Evolutionary conservation across 352 stramenopile genomes (phyloP), one percentile per base, ranked within the genome.

Genomic region (Phytophthora chlamydospora): DNA sequence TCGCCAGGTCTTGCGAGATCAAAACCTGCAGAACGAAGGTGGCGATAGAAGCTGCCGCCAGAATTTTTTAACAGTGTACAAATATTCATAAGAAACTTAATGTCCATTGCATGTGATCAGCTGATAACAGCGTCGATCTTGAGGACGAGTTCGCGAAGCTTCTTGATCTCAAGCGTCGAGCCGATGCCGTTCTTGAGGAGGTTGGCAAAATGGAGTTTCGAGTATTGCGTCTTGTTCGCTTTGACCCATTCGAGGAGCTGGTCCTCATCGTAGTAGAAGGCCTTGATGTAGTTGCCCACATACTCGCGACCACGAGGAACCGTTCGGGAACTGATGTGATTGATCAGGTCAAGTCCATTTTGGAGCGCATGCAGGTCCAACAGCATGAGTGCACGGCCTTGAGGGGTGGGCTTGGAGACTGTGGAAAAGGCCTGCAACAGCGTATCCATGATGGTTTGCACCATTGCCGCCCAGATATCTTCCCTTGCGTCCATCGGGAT

Each of bases 311-410:
- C 80, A 16, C 76, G 74, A 47, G 66, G 68, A 12, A 88, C 73
- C 2, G 66, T 63, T 39, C 66, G 65, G 42, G 71, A 74, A 55
- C 76, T 83, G 33, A 91, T 72, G 60, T 93, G 82, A 62, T 95
- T 90, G 56, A 97, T 91, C 29, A 91, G 57, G 36, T 90, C 83
- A 17, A 96, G 55, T 3, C 87, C 88, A 44, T 89, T 83, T 78
- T 94, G 74, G 6, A 98, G 75, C 17, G 93, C 88, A 35, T 95
- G 82, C 46, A 99, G 69, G 63, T 99, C 97, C 81, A 99, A 97
- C 42, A 90, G 95, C 97, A 99, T 99, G 21, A 98, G 80, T 5
- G 97, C 93, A 43, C 96, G 81, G 3, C 97, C 97, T 74, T 99
- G 97, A 2, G 91, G 96, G 5, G 91, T 98, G 66, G 96, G 98